Evolutionary conservation across 257 asterid species (phyloP).

Genomic region (Solanum neorickii): DNA sequence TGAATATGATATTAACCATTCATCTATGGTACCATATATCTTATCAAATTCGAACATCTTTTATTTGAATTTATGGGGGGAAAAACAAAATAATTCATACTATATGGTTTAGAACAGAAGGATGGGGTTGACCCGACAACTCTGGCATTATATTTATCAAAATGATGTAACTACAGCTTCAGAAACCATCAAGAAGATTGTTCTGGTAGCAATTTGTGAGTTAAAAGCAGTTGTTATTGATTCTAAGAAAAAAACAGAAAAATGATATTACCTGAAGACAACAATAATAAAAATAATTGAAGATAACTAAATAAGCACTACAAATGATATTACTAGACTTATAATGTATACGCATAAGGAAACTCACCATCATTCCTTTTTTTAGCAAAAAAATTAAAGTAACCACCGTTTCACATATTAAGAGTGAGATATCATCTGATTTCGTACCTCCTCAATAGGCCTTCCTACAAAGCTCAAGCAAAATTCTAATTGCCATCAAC

Average conservation of each 20-base stretch:
- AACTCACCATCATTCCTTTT: not conserved
- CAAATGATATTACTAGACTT: not conserved
- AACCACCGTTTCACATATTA: not conserved
- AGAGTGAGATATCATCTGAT: not conserved
- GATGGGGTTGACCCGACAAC: not conserved
- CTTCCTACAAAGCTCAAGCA: not conserved
- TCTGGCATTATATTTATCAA: not conserved
- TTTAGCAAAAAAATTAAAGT: not conserved
- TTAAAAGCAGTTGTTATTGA: not conserved
- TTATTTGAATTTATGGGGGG: too few relatives aligned
- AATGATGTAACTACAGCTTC: not conserved
- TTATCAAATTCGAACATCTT: not conserved
- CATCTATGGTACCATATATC: not conserved
- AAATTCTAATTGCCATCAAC: not conserved
- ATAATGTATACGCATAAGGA: not conserved
- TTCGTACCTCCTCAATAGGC: not conserved
- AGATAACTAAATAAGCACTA: not conserved
- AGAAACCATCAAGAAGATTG: not conserved
- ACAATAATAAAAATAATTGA: too few relatives aligned
- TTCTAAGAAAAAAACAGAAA: not conserved
- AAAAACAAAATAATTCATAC: too few relatives aligned
- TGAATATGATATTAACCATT: not conserved
- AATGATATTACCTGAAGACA: not conserved
- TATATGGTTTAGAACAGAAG: not conserved
- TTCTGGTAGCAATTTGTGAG: not conserved